phyloP scores from a whole-genome alignment of 129 eudicot species.

The Smallanthus sonchifolius region DNA sequence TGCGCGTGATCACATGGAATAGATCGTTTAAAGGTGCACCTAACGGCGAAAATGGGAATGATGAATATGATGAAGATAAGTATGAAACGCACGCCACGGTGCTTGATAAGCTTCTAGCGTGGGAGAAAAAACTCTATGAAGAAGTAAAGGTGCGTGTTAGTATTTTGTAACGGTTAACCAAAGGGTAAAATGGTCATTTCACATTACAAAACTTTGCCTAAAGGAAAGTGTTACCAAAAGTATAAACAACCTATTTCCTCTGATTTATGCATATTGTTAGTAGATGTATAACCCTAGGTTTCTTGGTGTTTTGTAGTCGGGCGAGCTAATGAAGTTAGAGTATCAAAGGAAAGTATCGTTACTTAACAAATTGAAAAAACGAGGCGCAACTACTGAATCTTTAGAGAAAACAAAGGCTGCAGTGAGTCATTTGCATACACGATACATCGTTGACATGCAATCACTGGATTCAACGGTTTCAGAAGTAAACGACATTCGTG shows the following conservation, averaged over 20 bases:
- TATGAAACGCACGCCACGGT: conserved; percentile 94
- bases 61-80: conserved; percentile 57
- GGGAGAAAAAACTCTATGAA: conserved; percentile 98
- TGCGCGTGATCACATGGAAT: conserved; percentile 99
- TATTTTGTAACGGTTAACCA: neutral
- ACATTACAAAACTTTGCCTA: neutral
- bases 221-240: neutral
- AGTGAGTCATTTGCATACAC: conserved; percentile 93
- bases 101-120: conserved; percentile 86
- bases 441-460: conserved; percentile 97
- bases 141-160: conserved; percentile 76
- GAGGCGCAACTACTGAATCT: conserved; percentile 69
- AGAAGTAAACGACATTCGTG: conserved; percentile 93
- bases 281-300: neutral
- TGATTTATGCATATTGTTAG: neutral
- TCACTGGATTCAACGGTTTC: conserved; percentile 93
- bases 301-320: conserved; percentile 51
- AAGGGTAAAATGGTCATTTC: conserved; percentile 7
- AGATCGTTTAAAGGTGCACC: conserved; percentile 71
- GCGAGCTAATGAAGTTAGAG: conserved; percentile 94
- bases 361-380: conserved; percentile 84
- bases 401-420: conserved; percentile 95
- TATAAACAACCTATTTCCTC: neutral
- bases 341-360: conserved; percentile 78
- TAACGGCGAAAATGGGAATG: conserved; percentile 67